Base-by-base conservation (phyloP, 257 asterid genomes). In the Penstemon davidsonii region DNA sequence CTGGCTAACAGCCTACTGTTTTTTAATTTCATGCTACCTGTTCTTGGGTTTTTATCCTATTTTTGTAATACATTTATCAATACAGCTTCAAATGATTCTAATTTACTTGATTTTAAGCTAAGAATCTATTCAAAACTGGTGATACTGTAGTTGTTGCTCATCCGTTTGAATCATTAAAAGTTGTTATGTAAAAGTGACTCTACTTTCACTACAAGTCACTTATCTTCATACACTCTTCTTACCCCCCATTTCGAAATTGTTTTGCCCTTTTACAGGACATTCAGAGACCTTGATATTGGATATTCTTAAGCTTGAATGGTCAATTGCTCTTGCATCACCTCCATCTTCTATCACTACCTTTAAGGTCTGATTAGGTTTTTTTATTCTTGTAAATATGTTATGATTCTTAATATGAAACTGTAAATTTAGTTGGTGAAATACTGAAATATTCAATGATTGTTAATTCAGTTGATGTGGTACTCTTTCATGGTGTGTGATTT, bases 301-400 rank as follows among this genome's bases (percentile, higher is more conserved):
- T 78, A 87, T 94, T 75, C 64, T 94, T 66, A 91, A 87, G 80
- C 86, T 80, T 66, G 96, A 91, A 80, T 94, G 99, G 97, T 88
- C 97, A 68, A 75, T 87, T 68, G 89, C 91, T 43, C 86, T 90
- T 72, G 80, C 88, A 70, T 85, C 97, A 55, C 89, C 89, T 41
- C 75, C 88, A 60, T 88, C 96, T 78, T 94, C 96, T 64, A 78
- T 91, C 75, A 87, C 96, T 58, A 83, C 86, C 64, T 88, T 79
- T 84, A 94, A 94, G 99, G 99, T 94, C 68, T 58, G 66, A 42
- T 66, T 66, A 45, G 36, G 7, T 46, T 33, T 62, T 53, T 73
- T 75, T 73, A 67, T 63, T 63, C 73, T 57, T 66, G 15, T 67
- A 67, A 57, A 51, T 47, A 46, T 33, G 2, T n/a, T 51, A 7